Conservation (phyloP, 495 filamentous ascomycete genomes). For the Xylona heveae region DNA sequence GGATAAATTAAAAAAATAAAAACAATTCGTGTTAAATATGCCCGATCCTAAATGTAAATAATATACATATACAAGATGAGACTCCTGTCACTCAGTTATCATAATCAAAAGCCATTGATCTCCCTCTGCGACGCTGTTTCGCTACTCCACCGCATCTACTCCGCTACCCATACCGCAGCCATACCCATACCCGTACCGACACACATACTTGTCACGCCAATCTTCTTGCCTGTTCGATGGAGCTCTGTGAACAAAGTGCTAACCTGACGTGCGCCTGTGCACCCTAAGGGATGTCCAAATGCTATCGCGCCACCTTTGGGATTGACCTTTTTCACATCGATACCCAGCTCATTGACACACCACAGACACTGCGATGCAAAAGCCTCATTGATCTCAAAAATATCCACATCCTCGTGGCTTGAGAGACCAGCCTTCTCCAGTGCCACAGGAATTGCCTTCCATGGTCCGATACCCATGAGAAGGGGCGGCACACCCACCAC, state of each 20-base stretch:
- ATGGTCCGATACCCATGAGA: conserved; percentile 90
- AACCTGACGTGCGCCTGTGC: conserved; percentile 85
- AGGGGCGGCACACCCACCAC: conserved; percentile 80
- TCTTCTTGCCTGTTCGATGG: conserved; percentile 52
- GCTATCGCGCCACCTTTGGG: conserved; percentile 96
- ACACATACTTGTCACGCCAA: conserved; percentile 46
- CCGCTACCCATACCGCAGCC: conserved; percentile 7
- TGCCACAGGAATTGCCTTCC: conserved; percentile 86
- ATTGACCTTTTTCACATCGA: conserved; percentile 72
- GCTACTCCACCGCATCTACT: no score
- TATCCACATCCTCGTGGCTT: conserved; percentile 85
- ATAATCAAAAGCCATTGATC: not conserved
- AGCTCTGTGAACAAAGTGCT: conserved; percentile 81
- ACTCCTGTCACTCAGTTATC: no score
- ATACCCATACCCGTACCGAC: conserved; percentile 8
- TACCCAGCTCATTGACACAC: conserved; percentile 72
- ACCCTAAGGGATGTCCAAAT: conserved; percentile 93
- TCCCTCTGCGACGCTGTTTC: no score
- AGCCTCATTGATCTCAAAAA: conserved; percentile 98
- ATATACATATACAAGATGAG: no score
- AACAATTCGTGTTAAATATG: no score
- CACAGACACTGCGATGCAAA: conserved; percentile 90
- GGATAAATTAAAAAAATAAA: no score
- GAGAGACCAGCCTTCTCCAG: conserved; percentile 68
- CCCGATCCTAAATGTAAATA: no score